These are phyloP conservation scores for Stagonosporopsis vannaccii DNA, from an alignment of 2,329 filamentous ascomycete genomes.

Conservation along the genomic window DNA sequence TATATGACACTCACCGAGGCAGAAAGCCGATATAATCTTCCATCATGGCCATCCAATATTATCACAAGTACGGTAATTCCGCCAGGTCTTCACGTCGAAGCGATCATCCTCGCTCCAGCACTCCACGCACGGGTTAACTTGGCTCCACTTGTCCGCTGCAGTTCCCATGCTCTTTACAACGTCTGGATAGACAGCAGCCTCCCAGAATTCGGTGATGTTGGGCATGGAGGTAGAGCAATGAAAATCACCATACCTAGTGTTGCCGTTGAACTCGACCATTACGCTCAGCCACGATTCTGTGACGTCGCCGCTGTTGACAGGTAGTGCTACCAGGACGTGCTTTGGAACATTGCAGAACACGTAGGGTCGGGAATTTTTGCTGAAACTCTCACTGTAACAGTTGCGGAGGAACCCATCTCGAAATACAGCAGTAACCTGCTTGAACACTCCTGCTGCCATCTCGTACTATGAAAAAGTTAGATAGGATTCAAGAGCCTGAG, in stretches of 20 bases:
- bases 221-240: background rate
- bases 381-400: constrained; percentile 14
- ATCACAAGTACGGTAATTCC: background rate
- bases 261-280: constrained; percentile 10
- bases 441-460: constrained; percentile 8
- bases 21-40: background rate
- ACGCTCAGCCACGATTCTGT: constrained; percentile 9
- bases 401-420: background rate
- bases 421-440: background rate
- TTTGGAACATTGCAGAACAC: constrained; percentile 15
- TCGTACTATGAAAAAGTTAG: constrained; percentile 8
- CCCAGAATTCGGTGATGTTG: constrained; percentile 3
- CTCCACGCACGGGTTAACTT: background rate
- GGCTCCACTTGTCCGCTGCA: background rate
- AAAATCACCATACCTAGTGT: background rate
- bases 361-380: constrained; percentile 1
- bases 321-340: constrained; percentile 9
- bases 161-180: background rate
- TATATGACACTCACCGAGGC: background rate
- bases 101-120: background rate
- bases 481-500: background rate
- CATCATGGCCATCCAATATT: background rate
- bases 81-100: background rate
- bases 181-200: constrained; percentile 1
- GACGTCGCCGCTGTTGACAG: background rate